A percentile compares a stretch with the other conserved stretches of the same genome.
Evolutionary conservation across 1,284 basidiomycete species (phyloP).

Genomic region (Trichosporon sp.): DNA sequence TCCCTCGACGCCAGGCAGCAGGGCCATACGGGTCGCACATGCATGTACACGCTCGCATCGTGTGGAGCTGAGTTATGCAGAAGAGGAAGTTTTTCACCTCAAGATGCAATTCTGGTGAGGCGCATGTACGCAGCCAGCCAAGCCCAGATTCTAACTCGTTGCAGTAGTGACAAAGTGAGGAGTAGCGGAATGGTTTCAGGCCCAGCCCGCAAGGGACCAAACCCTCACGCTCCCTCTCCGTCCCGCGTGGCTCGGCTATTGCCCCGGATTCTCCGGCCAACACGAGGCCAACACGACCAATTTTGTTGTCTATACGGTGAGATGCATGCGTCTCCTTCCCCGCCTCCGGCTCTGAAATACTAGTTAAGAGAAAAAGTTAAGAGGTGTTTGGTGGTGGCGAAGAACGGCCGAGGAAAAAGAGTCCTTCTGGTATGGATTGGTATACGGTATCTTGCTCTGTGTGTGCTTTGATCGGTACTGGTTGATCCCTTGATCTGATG

Average conservation of each 20-base stretch:
- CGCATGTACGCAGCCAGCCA: background rate
- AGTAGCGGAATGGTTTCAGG: background rate
- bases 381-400: background rate
- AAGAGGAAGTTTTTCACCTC: background rate
- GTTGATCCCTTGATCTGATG: background rate
- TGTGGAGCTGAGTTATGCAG: background rate
- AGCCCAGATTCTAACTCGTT: too few relatives aligned
- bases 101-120: background rate
- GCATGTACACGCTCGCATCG: background rate
- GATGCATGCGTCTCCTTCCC: background rate
- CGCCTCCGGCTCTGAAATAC: background rate
- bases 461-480: background rate
- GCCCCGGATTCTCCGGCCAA: background rate
- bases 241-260: constrained; percentile 9
- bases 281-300: background rate
- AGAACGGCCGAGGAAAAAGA: background rate
- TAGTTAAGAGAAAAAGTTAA: background rate
- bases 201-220: background rate
- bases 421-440: constrained; percentile 9
- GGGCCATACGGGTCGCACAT: background rate
- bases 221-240: too few relatives aligned
- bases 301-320: background rate
- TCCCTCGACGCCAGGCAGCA: too few relatives aligned
- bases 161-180: too few relatives aligned
- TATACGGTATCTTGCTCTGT: constrained; percentile 9